Evolutionary conservation across 1,284 basidiomycete genomes (phyloP), one percentile per base, ranked within the genome.

Genomic region (Irpex sp.): DNA sequence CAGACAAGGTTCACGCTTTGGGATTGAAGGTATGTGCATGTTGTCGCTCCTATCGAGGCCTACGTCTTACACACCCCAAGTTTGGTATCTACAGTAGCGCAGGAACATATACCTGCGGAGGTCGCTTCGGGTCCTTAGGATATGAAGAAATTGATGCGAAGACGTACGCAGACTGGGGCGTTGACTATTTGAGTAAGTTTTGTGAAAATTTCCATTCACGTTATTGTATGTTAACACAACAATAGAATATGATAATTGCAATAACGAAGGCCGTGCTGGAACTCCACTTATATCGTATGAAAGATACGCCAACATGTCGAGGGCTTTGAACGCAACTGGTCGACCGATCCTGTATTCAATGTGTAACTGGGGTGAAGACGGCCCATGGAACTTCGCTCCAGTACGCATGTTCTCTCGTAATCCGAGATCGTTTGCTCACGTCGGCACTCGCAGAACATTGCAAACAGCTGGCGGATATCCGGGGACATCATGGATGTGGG

Each of bases 71-170:
- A 45, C 42, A 45, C n/a, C 6, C 42, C 3, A 49, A 77, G 74
- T 71, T 77, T 55, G 80, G 80, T 0, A 80, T 83, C 19, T 83
- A 83, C 66, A 79, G 78, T 54, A 72, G 72, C 60, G 80, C 80
- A 1, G 81, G 81, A 63, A 73, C 70, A 12, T 72, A 73, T 45
- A 82, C 80, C 0, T 82, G 80, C 59, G 78, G 72, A 0, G 71
- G 74, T 2, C 73, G 68, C 6, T 77, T 77, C 42, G 81, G 80
- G 14, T 81, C 79, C 4, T 69, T 82, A 2, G 80, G 75, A 19
- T 74, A 77, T 61, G 81, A 83, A 68, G 69, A 74, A 42, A 75
- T 79, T 59, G 81, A 83, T 63, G 81, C 81, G 5, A 62, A 79
- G 65, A 74, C 75, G 12, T 79, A 78, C 67, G 77, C 78, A 12